Evolutionary conservation across 208 protist species (phyloP).

Genomic region (Acanthamoeba rhysodes): DNA sequence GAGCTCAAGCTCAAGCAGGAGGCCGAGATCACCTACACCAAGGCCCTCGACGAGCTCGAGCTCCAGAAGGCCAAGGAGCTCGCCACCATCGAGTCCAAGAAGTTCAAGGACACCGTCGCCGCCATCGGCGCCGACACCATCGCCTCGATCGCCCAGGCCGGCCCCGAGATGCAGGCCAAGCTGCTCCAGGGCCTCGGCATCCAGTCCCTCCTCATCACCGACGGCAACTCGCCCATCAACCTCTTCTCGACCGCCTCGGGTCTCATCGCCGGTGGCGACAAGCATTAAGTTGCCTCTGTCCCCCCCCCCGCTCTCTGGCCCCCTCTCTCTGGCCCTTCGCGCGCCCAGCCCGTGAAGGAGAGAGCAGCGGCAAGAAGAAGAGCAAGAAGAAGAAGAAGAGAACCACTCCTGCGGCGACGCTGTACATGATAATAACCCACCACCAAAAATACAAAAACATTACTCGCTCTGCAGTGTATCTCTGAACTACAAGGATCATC

Average conservation of each 20-base stretch:
- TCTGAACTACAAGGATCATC: too few species aligned
- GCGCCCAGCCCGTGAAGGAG: too few species aligned
- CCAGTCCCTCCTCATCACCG: conserved; percentile 95
- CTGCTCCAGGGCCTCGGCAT: conserved; percentile 96
- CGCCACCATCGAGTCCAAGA: conserved; percentile 93
- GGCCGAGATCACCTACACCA: conserved; percentile 92
- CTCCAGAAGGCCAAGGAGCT: conserved; percentile 89
- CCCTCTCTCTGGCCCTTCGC: too few species aligned
- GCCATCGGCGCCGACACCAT: conserved; percentile 94
- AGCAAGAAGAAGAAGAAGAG: too few species aligned
- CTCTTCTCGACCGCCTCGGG: conserved; percentile 95
- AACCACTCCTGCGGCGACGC: not conserved
- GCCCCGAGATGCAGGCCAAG: conserved; percentile 97
- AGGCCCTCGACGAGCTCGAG: conserved; percentile 91
- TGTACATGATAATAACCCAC: not conserved
- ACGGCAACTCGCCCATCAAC: conserved; percentile 97
- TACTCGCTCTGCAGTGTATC: too few species aligned
- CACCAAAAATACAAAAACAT: not conserved
- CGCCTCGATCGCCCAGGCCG: conserved; percentile 92
- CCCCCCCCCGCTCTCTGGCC: too few species aligned
- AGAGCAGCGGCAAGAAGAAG: too few species aligned
- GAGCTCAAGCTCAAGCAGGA: conserved; percentile 90
- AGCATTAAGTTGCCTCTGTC: not conserved
- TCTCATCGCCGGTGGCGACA: conserved; percentile 90
- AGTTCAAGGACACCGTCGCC: conserved; percentile 93